Evolutionary conservation across 1,284 basidiomycete species (phyloP), one percentile per base, ranked within the genome.

Genomic region (Cystobasidium pallidum): DNA sequence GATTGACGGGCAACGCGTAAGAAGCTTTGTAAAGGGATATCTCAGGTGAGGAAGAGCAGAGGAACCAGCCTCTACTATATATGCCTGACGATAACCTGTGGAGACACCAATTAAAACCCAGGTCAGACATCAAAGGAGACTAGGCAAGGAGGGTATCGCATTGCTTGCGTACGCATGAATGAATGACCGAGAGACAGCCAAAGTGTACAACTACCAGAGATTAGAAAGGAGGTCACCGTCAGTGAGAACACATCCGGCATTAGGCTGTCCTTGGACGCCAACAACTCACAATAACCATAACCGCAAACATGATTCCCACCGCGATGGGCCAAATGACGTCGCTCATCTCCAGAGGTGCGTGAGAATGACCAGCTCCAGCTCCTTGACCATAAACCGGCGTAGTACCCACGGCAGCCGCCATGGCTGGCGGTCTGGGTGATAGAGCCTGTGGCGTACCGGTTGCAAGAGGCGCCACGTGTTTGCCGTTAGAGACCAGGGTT

Each of bases 61-160:
- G 58, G 34, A 41, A 62, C 67, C 67, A 70, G 55, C 67, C 67
- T 49, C 58, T 47, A 2, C 67, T 39, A 15, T 47, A 34, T 8
- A 28, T 32, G n/a, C 55, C 54, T 21, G 39, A 41, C 10, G 67
- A 21, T 15, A 70, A 15, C 24, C 67, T 70, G 66, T 45, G 26
- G 32, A 15, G 13, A n/a, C 4, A 45, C 11, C 32, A 19, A 17
- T 15, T 45, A 45, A 11, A 45, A 17, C 4, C 11, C 4, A n/a
- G 26, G 13, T 30, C n/a, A 61, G 26, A 43, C n/a, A n/a, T 11
- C 26, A 2, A n/a, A 28, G 7, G 26, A 24, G 4, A 24, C 26
- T 13, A 2, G 7, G 15, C 21, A 39, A 24, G 26, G 34, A 15
- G 15, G 19, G 3, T 11, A 52, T n/a, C n/a, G n/a, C n/a, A n/a